Base-by-base conservation (phyloP, 352 stramenopile genomes). In the Globisporangium yorkense region DNA sequence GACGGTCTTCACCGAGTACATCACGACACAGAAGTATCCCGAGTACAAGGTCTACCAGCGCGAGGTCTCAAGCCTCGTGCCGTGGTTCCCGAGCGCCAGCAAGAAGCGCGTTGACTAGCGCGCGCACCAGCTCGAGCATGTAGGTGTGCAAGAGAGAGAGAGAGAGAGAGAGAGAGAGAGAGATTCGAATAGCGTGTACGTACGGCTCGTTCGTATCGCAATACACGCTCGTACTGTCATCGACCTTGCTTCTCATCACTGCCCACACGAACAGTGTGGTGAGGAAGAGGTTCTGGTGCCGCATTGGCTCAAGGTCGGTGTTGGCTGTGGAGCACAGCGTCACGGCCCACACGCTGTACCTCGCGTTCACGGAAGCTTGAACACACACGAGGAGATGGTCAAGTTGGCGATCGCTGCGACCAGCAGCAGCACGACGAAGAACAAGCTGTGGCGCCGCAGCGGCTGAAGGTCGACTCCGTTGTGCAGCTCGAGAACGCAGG, bases 1-100 rank as follows among this genome's bases (percentile, higher is more conserved):
- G 37, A 88, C 88, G 5, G 69, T 77, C 37, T 93, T 97, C 56
- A 97, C 89, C 13, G 92, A 98, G 80, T 72, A 73, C 45, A 92
- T 98, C 62, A 96, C 89, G 29, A 57, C 80, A 12, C 56, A 63
- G 31, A 97, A 97, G 69, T 98, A 98, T 70, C 80, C 86, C 1
- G 70, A 78, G 41, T 98, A 98, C 78, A 77, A 73, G 37, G 44
- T 74, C 35, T 98, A 97, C 74, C 84, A 96, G 63, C 70, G 76
- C 18, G 66, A 80, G 12, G 80, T 89, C 33, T 87, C 79, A n/a
- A 66, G 66, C 40, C 56, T 89, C 15, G 41, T 91, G 51, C 83
- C 82, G 18, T 75, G 72, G 86, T 93, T 55, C 71, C 76, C 55
- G 1, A 55, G 40, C 37, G 24, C 47, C 52, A 65, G 27, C 44